phyloP scores from a whole-genome alignment of 2,329 filamentous ascomycete species.

The Didymella keratinophila region DNA sequence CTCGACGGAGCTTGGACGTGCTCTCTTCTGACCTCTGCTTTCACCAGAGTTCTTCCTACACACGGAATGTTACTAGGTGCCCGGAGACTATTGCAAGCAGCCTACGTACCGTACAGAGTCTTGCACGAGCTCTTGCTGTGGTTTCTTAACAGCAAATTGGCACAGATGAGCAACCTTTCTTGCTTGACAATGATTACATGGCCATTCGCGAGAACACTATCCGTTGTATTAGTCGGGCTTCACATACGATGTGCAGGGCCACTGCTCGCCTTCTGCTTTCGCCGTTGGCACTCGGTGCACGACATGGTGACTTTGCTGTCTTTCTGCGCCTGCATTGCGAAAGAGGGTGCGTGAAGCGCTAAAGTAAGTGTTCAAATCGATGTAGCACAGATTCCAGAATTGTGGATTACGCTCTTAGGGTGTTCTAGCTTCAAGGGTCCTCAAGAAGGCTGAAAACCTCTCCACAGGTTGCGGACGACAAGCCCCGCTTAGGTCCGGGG shows the following conservation, averaged over 20 bases:
- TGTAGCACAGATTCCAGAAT: not conserved
- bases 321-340: slow-evolving; percentile 35
- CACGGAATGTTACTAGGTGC: slow-evolving; percentile 10
- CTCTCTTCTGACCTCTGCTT: slow-evolving; percentile 34
- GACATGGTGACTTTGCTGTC: slow-evolving; percentile 41
- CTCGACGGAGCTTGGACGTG: slow-evolving; percentile 17
- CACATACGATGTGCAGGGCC: slow-evolving; percentile 1
- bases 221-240: slow-evolving; percentile 25
- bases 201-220: slow-evolving; percentile 61
- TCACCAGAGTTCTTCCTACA: slow-evolving; percentile 29
- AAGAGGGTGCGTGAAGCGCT: not conserved
- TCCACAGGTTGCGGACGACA: slow-evolving; percentile 4
- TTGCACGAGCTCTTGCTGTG: slow-evolving; percentile 29
- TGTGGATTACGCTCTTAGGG: not conserved
- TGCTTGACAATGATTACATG: slow-evolving; percentile 60
- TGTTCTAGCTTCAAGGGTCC: slow-evolving; percentile 6
- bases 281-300: slow-evolving; percentile 60
- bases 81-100: not conserved
- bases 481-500: slow-evolving; percentile 2
- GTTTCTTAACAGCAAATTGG: slow-evolving; percentile 53
- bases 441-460: slow-evolving; percentile 2
- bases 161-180: slow-evolving; percentile 60
- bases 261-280: slow-evolving; percentile 58
- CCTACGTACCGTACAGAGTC: slow-evolving; percentile 32
- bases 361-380: not conserved